phyloP scores from a whole-genome alignment of 1,284 basidiomycete genomes.

The Waitea zeae region DNA sequence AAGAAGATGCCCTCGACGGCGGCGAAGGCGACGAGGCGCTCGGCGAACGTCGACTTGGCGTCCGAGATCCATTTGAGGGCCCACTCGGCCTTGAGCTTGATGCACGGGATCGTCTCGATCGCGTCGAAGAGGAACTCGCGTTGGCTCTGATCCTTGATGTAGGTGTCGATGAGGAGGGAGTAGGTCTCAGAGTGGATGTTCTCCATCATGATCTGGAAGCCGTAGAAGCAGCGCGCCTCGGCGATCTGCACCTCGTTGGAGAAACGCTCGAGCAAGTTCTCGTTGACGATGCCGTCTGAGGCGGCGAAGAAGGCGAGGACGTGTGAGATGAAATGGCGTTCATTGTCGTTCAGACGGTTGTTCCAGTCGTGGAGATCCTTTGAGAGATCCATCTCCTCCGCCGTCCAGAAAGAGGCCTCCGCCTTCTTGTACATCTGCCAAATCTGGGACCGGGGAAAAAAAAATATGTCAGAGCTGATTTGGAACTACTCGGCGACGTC shows the following conservation, averaged over 20 bases:
- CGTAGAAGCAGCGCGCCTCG: constrained; percentile 96
- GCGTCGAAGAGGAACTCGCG: constrained; percentile 87
- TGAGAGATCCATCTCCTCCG: constrained; percentile 95
- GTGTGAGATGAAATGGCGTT: constrained; percentile 92
- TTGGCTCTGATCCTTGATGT: constrained; percentile 80
- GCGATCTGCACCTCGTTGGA: constrained; percentile 89
- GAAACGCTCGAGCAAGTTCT: constrained; percentile 92
- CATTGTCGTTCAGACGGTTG: constrained; percentile 82
- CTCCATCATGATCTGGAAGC: constrained; percentile 99
- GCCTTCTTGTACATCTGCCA: constrained; percentile 97
- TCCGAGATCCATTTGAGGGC: constrained; percentile 90
- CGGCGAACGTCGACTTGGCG: constrained; percentile 68
- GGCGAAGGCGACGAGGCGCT: constrained; percentile 92
- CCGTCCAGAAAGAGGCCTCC: constrained; percentile 91
- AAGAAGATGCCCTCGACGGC: constrained; percentile 99
- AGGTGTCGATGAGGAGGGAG: constrained; percentile 95
- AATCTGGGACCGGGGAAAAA: constrained; percentile 36
- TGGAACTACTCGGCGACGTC: background rate
- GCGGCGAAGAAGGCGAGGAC: constrained; percentile 96
- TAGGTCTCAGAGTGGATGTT: constrained; percentile 96
- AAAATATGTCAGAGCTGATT: constrained; percentile 2
- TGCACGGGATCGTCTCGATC: constrained; percentile 85
- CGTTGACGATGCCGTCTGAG: constrained; percentile 96
- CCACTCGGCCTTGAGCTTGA: constrained; percentile 90
- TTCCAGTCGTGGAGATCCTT: constrained; percentile 91